Percentiles rank a stretch among this genome's conserved stretches.
These are phyloP conservation scores for Aspergillus niger DNA, from an alignment of 2,329 filamentous ascomycete species.

Conservation along the genomic window DNA sequence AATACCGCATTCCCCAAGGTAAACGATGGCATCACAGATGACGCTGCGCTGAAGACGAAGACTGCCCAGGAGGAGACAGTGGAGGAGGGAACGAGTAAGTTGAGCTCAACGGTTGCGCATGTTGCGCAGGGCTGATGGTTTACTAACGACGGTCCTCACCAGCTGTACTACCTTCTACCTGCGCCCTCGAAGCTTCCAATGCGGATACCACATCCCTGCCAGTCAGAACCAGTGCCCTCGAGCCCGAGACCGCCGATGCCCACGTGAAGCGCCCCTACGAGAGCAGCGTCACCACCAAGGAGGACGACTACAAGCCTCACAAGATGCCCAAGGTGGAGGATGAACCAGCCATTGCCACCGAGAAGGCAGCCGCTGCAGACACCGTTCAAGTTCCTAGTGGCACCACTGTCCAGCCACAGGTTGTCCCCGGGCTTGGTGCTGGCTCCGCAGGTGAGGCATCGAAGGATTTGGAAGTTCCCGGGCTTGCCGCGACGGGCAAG, in stretches of 20 bases:
- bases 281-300: conserved; percentile 32
- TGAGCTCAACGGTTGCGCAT: neutral
- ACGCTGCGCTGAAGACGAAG: conserved; percentile 15
- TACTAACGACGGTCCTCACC: conserved; percentile 3
- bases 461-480: conserved; percentile 17
- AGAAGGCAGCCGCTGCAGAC: conserved; percentile 10
- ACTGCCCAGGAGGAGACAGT: conserved; percentile 1
- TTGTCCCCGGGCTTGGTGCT: conserved; percentile 25
- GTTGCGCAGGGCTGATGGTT: neutral
- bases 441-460: conserved; percentile 17
- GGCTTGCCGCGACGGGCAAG: conserved; percentile 11
- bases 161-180: conserved; percentile 13
- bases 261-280: conserved; percentile 42
- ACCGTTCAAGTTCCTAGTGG: conserved; percentile 8
- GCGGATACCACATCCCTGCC: conserved; percentile 19
- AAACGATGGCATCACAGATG: conserved; percentile 12
- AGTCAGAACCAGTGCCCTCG: conserved; percentile 17
- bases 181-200: conserved; percentile 15
- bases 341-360: conserved; percentile 5
- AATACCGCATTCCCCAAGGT: conserved; percentile 10
- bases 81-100: conserved; percentile 11
- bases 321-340: conserved; percentile 41
- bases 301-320: conserved; percentile 35
- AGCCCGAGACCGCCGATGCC: conserved; percentile 22
- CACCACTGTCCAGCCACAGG: conserved; percentile 20